Evolutionary conservation across 139 green algal genomes (phyloP).

Genomic region (Chlamydomonas urium): DNA sequence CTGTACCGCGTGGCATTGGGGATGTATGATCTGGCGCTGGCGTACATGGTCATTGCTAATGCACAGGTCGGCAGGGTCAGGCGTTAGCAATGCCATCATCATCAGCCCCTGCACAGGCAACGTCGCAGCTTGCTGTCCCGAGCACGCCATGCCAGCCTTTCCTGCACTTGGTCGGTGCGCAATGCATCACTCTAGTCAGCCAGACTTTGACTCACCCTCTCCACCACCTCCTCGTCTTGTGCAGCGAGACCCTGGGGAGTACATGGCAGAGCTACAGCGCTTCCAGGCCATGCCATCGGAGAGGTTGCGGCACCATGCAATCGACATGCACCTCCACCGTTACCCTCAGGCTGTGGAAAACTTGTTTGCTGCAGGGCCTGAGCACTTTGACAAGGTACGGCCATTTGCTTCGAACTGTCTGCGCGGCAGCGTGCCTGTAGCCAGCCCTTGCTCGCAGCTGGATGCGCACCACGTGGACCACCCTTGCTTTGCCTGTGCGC

Average conservation of each 20-base stretch:
- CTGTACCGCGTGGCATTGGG: constrained; percentile 84
- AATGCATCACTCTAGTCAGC: too few species aligned
- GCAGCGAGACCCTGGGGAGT: constrained; percentile 89
- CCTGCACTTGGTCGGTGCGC: too few species aligned
- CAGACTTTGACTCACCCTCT: too few species aligned
- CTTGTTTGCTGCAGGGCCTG: constrained; percentile 54
- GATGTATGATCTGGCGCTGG: constrained; percentile 86
- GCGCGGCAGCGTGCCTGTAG: too few species aligned
- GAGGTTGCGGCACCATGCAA: constrained; percentile 41
- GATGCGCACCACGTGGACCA: too few species aligned
- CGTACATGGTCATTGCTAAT: constrained; percentile 86
- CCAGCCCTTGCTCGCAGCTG: too few species aligned
- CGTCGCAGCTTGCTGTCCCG: too few species aligned
- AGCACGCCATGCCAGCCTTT: too few species aligned
- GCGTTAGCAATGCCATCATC: too few species aligned
- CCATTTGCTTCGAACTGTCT: too few species aligned
- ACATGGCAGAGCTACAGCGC: constrained; percentile 72
- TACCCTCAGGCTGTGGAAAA: constrained; percentile 56
- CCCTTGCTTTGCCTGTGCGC: neutral
- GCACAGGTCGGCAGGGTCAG: constrained; percentile 39
- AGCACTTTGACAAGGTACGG: constrained; percentile 48
- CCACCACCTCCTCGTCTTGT: neutral
- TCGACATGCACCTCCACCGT: constrained; percentile 76
- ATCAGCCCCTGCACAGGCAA: too few species aligned
- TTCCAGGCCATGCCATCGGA: constrained; percentile 37